Evolutionary conservation across 345 rosid species (phyloP).

Genomic region (Lumnitzera littorea): DNA sequence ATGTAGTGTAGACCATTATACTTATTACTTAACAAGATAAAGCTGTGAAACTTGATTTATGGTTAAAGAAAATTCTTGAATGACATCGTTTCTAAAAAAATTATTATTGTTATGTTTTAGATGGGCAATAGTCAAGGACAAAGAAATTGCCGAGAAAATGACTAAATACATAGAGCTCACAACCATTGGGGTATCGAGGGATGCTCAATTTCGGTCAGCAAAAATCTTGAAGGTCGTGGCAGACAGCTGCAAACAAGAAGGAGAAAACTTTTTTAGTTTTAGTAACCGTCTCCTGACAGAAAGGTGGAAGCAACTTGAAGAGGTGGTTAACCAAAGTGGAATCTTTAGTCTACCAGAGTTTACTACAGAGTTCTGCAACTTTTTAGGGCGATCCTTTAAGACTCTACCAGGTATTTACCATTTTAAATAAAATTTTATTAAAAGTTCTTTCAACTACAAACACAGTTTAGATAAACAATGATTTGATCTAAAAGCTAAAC

Average conservation of each 20-base stretch:
- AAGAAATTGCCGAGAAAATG: constrained; percentile 61
- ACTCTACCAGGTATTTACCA: constrained; percentile 61
- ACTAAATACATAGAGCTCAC: constrained; percentile 71
- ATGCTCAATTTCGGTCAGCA: constrained; percentile 83
- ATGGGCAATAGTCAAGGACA: constrained; percentile 85
- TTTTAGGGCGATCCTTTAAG: constrained; percentile 32
- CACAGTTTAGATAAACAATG: background rate
- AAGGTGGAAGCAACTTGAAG: constrained; percentile 66
- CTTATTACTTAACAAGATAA: no score
- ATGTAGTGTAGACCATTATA: no score
- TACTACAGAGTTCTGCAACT: constrained; percentile 45
- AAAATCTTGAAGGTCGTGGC: constrained; percentile 53
- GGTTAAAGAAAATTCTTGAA: background rate
- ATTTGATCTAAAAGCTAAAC: no score
- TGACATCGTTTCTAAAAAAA: background rate
- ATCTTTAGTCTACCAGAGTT: constrained; percentile 59
- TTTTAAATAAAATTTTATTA: background rate
- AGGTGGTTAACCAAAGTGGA: constrained; percentile 47
- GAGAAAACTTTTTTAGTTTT: constrained; percentile 46
- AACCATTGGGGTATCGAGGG: constrained; percentile 87
- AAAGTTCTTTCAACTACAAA: background rate
- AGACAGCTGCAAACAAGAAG: constrained; percentile 31
- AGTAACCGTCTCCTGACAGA: constrained; percentile 38
- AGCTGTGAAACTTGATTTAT: no score
- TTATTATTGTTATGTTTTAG: constrained; percentile 21